These are phyloP conservation scores for Aspergillus quadricinctus DNA, from an alignment of 2,329 filamentous ascomycete genomes.

Conservation along the genomic window DNA sequence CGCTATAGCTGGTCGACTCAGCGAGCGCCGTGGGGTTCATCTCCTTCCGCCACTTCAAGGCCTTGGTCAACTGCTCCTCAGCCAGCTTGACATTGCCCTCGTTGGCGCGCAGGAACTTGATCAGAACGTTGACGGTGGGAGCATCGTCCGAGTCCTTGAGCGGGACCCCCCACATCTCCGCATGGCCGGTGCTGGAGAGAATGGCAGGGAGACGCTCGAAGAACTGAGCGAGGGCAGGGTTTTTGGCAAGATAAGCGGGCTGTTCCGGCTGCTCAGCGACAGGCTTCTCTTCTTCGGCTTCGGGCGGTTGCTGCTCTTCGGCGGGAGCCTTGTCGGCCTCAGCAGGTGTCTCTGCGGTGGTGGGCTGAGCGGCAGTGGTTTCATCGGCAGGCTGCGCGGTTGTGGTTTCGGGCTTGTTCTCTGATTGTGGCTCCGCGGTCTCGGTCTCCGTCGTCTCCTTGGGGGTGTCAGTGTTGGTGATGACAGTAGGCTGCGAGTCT, in stretches of 20 bases:
- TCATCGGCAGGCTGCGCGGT: constrained; percentile 1
- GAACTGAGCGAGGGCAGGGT: constrained; percentile 50
- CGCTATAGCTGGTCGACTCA: constrained; percentile 58
- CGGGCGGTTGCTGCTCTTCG: background rate
- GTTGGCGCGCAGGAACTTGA: constrained; percentile 93
- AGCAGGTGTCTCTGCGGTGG: background rate
- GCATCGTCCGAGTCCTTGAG: constrained; percentile 56
- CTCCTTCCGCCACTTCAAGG: constrained; percentile 77
- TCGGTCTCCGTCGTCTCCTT: background rate
- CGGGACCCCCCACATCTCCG: constrained; percentile 82
- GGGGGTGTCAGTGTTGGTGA: constrained; percentile 2
- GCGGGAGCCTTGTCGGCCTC: constrained; percentile 10
- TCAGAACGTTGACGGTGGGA: constrained; percentile 76
- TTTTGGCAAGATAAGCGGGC: constrained; percentile 35
- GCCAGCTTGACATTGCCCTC: constrained; percentile 69
- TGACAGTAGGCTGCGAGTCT: constrained; percentile 4
- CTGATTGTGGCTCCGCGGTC: constrained; percentile 1
- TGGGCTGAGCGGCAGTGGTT: constrained; percentile 3
- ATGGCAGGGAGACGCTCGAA: constrained; percentile 57
- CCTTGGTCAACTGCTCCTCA: constrained; percentile 71
- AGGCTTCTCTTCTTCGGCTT: background rate
- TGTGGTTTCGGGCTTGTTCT: constrained; percentile 10
- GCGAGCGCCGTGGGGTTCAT: constrained; percentile 66
- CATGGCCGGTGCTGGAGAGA: constrained; percentile 54
- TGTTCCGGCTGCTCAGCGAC: constrained; percentile 20